phyloP scores from a whole-genome alignment of 1,284 basidiomycete species.

The Retiboletus fuscus region DNA sequence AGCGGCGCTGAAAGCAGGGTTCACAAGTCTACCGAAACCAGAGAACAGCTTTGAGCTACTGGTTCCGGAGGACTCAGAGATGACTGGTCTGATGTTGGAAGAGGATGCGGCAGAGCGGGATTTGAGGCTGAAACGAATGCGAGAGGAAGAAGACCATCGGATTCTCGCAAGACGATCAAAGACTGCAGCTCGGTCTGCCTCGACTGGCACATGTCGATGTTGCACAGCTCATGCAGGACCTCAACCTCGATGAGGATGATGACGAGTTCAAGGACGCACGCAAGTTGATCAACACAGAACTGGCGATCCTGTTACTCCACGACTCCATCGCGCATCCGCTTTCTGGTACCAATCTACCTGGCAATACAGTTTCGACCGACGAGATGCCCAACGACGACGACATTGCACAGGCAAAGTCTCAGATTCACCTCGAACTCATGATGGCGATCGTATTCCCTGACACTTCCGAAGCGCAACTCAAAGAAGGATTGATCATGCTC shows the following conservation, averaged over 20 bases:
- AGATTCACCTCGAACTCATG: constrained; percentile 87
- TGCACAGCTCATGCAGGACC: constrained; percentile 67
- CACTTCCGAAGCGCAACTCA: constrained; percentile 82
- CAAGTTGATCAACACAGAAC: constrained; percentile 82
- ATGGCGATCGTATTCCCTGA: constrained; percentile 85
- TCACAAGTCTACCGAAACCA: constrained; percentile 88
- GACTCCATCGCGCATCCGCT: constrained; percentile 91
- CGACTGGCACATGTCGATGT: constrained; percentile 89
- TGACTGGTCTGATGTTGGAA: constrained; percentile 61
- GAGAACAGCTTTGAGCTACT: constrained; percentile 98
- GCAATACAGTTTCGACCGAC: constrained; percentile 79
- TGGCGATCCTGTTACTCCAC: constrained; percentile 85
- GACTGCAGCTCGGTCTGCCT: constrained; percentile 85
- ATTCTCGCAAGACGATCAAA: constrained; percentile 85
- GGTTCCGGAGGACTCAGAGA: constrained; percentile 85
- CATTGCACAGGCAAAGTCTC: constrained; percentile 77
- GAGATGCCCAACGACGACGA: constrained; percentile 82
- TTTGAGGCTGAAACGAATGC: constrained; percentile 74
- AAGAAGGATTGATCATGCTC: constrained; percentile 75
- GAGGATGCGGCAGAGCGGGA: constrained; percentile 96
- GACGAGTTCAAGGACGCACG: constrained; percentile 65
- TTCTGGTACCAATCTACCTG: constrained; percentile 87
- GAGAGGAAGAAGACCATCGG: constrained; percentile 83
- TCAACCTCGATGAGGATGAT: constrained; percentile 65
- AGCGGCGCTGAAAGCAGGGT: constrained; percentile 85